Evolutionary conservation across 169 alveolate genomes (phyloP), one percentile per base, ranked within the genome.

Genomic region (Perkinsus olseni): DNA sequence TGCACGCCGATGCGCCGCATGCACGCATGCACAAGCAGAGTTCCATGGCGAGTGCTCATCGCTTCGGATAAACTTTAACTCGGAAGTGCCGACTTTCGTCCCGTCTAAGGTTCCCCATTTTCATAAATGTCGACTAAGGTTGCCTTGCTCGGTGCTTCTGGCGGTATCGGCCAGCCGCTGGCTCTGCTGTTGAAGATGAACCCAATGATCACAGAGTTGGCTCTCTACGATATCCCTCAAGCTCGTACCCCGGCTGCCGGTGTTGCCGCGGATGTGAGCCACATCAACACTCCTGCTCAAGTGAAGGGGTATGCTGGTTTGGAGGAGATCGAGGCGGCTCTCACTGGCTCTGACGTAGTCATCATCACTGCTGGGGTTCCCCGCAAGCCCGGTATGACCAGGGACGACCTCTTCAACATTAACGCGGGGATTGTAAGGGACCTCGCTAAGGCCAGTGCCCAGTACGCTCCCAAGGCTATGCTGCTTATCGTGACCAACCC

Each of bases 301-400:
- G 92, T 91, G 8, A 40, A 38, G 38, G 92, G 92, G 10, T 62
- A 62, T 28, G 92, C 74, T 28, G 39, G 37, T 24, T 6, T 4
- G 48, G 50, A 39, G 74, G 92, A 38, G 50, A 40, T 91, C 48
- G 74, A 95, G 93, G 93, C 95, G 37, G 94, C 93, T 50, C 93
- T 95, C n/a, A 92, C 93, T 31, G 95, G 95, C 48, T 93, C 97
- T 0, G 95, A 94, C 90, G 96, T 95, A 24, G 96, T 95, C 31
- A 93, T 95, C 20, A 92, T 95, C 45, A 92, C 96, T 62, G 95
- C 96, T 62, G 97, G 97, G 39, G 92, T 94, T 17, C 96, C 96
- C 28, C 91, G 96, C 93, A 94, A 95, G 38, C 96, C 96, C 37
- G 95, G 94, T 45, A 94, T 94, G 96, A 94, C 95, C 10, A 93